phyloP scores from a whole-genome alignment of 176 grass and related monocot genomes.

The Calamus simplicifolius region DNA sequence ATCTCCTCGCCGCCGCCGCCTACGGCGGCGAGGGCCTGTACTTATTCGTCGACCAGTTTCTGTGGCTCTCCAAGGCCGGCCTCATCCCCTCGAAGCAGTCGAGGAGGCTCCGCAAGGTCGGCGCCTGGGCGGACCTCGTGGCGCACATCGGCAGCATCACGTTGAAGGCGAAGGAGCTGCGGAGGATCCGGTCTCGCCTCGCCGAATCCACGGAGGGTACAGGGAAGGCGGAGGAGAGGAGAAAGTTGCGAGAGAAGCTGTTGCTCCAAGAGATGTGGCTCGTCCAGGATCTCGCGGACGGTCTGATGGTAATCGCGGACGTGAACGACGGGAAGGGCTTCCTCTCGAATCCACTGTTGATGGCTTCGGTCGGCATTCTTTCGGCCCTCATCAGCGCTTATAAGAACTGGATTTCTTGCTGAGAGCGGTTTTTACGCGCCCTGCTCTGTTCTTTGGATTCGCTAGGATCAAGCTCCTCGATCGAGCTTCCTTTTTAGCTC shows the following conservation, averaged over 20 bases:
- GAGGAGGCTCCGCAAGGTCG: slow-evolving; percentile 12
- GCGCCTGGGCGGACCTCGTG: slow-evolving; percentile 23
- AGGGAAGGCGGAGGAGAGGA: slow-evolving; percentile 4
- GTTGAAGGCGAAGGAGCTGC: slow-evolving; percentile 11
- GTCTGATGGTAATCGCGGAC: slow-evolving; percentile 19
- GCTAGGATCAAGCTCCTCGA: too few species aligned
- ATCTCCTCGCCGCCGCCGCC: slow-evolving; percentile 9
- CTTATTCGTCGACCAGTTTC: slow-evolving; percentile 25
- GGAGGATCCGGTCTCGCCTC: slow-evolving; percentile 1
- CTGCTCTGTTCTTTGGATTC: too few species aligned
- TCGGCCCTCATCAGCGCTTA: slow-evolving; percentile 22
- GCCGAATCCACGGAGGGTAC: neutral
- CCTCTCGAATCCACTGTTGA: slow-evolving; percentile 13
- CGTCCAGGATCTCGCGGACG: slow-evolving; percentile 19
- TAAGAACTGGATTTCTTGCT: slow-evolving; percentile 22
- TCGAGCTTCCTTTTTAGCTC: too few species aligned
- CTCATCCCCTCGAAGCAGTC: slow-evolving; percentile 11
- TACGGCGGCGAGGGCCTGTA: slow-evolving; percentile 27
- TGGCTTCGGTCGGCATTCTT: slow-evolving; percentile 22
- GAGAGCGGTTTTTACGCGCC: neutral
- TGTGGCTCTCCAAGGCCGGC: slow-evolving; percentile 23
- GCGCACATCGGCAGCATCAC: slow-evolving; percentile 12
- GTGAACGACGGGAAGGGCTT: slow-evolving; percentile 20
- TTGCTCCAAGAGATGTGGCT: slow-evolving; percentile 9
- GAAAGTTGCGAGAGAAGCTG: slow-evolving; percentile 18